Evolutionary conservation across 768 basidiomycete genomes (phyloP).

Genomic region (Russula lepida): DNA sequence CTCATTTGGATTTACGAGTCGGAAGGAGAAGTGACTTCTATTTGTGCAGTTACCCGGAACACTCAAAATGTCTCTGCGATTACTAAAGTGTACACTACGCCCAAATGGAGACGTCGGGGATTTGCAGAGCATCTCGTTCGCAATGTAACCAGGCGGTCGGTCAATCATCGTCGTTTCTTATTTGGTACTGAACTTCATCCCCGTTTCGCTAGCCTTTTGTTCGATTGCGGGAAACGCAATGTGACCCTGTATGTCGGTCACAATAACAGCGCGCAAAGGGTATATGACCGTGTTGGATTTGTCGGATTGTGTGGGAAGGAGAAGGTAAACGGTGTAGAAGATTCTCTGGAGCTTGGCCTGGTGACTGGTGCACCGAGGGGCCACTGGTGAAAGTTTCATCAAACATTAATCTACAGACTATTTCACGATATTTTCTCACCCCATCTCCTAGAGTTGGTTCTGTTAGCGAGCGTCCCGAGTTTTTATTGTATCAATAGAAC

Average conservation of each 20-base stretch:
- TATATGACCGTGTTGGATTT: conserved; percentile 49
- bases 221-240: conserved; percentile 36
- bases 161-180: conserved; percentile 7
- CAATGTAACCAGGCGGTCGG: conserved; percentile 38
- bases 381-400: conserved; percentile 38
- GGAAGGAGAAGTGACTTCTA: conserved; percentile 34
- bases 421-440: not conserved
- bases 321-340: conserved; percentile 35
- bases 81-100: conserved; percentile 50
- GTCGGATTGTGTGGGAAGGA: conserved; percentile 36
- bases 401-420: not conserved
- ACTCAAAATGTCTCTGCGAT: conserved; percentile 43
- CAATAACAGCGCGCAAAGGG: conserved; percentile 41
- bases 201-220: conserved; percentile 31
- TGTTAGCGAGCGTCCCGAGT: not conserved
- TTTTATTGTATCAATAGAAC: conserved; percentile 12
- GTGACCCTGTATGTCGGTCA: conserved; percentile 50
- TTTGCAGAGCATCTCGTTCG: conserved; percentile 47
- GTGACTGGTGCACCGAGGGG: conserved; percentile 36
- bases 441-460: not conserved
- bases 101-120: conserved; percentile 37
- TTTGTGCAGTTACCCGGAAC: conserved; percentile 51
- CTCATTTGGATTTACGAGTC: conserved; percentile 47
- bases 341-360: conserved; percentile 48
- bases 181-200: conserved; percentile 16